phyloP scores from a whole-genome alignment of 1,284 basidiomycete species.

The Cutaneotrichosporon cyanovorans region DNA sequence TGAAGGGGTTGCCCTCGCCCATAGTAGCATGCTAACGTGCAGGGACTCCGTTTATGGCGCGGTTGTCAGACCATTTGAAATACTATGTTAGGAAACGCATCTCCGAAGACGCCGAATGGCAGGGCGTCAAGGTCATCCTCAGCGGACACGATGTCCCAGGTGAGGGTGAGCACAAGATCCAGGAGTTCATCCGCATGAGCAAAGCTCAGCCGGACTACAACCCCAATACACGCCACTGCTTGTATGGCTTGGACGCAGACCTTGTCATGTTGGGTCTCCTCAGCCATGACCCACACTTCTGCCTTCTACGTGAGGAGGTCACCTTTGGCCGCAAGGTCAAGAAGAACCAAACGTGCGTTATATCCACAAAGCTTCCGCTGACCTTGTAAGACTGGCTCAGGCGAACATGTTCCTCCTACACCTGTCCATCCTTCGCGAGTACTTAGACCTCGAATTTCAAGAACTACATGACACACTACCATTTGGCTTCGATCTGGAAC shows the following conservation, averaged over 20 bases:
- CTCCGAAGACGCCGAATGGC: slow-evolving; percentile 89
- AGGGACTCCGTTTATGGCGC: slow-evolving; percentile 94
- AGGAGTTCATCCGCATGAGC: slow-evolving; percentile 93
- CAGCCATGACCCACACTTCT: slow-evolving; percentile 98
- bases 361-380: background rate
- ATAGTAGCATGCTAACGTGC: slow-evolving; percentile 1
- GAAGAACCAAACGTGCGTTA: slow-evolving; percentile 60
- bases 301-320: slow-evolving; percentile 93
- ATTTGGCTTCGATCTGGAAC: slow-evolving; percentile 76
- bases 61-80: slow-evolving; percentile 78
- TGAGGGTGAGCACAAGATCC: slow-evolving; percentile 99
- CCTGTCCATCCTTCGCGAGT: slow-evolving; percentile 89
- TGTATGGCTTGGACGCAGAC: slow-evolving; percentile 98
- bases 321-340: slow-evolving; percentile 81
- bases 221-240: slow-evolving; percentile 66
- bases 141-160: slow-evolving; percentile 98
- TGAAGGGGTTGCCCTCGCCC: background rate
- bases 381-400: slow-evolving; percentile 58
- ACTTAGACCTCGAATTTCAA: slow-evolving; percentile 89
- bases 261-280: slow-evolving; percentile 95
- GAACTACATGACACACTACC: slow-evolving; percentile 51
- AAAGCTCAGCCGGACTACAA: slow-evolving; percentile 88
- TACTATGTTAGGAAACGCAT: slow-evolving; percentile 99
- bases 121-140: slow-evolving; percentile 81
- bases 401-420: slow-evolving; percentile 95